These are phyloP conservation scores for Podospora tetraspora DNA, from an alignment of 495 filamentous ascomycete species.

Conservation along the genomic window DNA sequence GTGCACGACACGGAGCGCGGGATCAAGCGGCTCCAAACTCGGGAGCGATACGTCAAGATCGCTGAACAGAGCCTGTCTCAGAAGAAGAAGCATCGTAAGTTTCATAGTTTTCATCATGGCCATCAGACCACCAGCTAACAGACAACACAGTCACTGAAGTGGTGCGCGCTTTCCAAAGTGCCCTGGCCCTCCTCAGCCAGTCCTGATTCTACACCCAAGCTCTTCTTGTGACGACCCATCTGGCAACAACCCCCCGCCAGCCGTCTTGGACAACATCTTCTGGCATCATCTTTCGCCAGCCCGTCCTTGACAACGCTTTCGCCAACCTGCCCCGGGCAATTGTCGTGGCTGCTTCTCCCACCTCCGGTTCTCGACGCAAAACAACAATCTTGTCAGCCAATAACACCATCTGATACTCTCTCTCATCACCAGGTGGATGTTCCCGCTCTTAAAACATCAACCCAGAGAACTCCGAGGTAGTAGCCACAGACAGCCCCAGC, in stretches of 20 bases:
- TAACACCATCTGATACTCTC: background rate
- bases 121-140: slow-evolving; percentile 13
- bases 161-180: slow-evolving; percentile 75
- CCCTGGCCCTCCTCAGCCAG: slow-evolving; percentile 58
- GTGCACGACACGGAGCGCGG: slow-evolving; percentile 66
- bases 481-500: background rate
- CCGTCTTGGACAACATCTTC: background rate
- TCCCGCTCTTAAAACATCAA: background rate
- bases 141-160: slow-evolving; percentile 58
- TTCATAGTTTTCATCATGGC: background rate
- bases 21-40: slow-evolving; percentile 64
- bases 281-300: background rate
- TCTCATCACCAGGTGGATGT: background rate
- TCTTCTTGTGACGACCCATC: background rate
- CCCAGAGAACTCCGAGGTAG: background rate
- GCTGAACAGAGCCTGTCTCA: slow-evolving; percentile 61
- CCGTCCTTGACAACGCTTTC: background rate
- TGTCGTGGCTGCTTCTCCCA: background rate
- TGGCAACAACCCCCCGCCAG: background rate
- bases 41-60: slow-evolving; percentile 65
- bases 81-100: slow-evolving; percentile 70
- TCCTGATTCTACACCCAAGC: slow-evolving; percentile 13
- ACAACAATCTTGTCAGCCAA: background rate
- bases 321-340: background rate
- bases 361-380: background rate